These are phyloP conservation scores for Gaeumannomyces tritici DNA, from an alignment of 2,329 filamentous ascomycete species.

Conservation along the genomic window DNA sequence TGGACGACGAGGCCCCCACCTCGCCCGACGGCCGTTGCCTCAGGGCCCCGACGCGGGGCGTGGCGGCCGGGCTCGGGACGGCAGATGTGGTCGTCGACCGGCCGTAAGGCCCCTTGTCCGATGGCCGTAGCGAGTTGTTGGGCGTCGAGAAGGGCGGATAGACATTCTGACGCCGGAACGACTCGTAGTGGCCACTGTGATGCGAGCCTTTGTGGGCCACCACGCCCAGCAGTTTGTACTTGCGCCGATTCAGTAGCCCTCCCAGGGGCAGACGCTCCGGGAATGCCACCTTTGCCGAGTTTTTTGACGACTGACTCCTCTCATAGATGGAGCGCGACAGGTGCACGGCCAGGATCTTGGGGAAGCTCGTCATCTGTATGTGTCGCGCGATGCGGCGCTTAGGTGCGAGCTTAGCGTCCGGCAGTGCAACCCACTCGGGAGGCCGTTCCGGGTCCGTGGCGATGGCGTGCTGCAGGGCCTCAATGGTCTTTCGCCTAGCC, in stretches of 20 bases:
- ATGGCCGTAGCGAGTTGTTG: slow-evolving; percentile 41
- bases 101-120: background rate
- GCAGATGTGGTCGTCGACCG: background rate
- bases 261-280: slow-evolving; percentile 80
- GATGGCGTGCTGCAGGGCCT: slow-evolving; percentile 59
- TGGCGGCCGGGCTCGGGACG: slow-evolving; percentile 38
- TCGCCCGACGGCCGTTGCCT: slow-evolving; percentile 11
- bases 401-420: slow-evolving; percentile 64
- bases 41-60: slow-evolving; percentile 30
- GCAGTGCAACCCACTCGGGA: slow-evolving; percentile 63
- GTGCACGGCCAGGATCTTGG: slow-evolving; percentile 84
- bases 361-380: slow-evolving; percentile 78
- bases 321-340: slow-evolving; percentile 91
- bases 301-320: slow-evolving; percentile 71
- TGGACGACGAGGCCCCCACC: background rate
- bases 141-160: slow-evolving; percentile 75
- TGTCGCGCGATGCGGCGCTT: slow-evolving; percentile 79
- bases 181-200: slow-evolving; percentile 94
- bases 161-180: slow-evolving; percentile 78
- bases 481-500: slow-evolving; percentile 34
- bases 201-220: slow-evolving; percentile 95
- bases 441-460: slow-evolving; percentile 72
- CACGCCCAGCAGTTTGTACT: slow-evolving; percentile 75
- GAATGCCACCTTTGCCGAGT: slow-evolving; percentile 87
- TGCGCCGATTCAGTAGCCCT: slow-evolving; percentile 64